Conservation (phyloP, 2,329 filamentous ascomycete species). For the Fusarium brevicatenulatum region DNA sequence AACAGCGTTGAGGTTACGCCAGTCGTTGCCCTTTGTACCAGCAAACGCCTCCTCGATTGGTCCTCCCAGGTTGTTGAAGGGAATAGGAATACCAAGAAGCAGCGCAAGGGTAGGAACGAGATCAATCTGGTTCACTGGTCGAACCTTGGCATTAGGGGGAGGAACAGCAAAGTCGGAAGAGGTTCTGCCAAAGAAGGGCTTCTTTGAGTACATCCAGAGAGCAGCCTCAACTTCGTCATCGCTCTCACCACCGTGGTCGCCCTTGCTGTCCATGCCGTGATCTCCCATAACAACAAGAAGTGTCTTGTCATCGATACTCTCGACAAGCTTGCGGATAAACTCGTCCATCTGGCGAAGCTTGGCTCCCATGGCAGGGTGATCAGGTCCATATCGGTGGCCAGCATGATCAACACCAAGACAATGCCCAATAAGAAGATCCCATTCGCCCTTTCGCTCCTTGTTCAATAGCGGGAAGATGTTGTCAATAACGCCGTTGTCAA, state of each 20-base stretch:
- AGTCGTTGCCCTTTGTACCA: conserved; percentile 73
- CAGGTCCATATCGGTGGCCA: conserved; percentile 93
- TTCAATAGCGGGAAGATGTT: conserved; percentile 87
- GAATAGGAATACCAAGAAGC: conserved; percentile 89
- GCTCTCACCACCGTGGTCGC: conserved; percentile 97
- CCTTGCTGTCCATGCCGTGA: conserved; percentile 97
- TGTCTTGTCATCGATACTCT: conserved; percentile 82
- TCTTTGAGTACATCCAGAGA: conserved; percentile 98
- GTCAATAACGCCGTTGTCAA: conserved; percentile 93
- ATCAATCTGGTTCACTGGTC: conserved; percentile 87
- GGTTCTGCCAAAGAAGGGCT: conserved; percentile 82
- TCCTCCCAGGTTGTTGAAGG: conserved; percentile 92
- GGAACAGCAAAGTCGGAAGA: conserved; percentile 66
- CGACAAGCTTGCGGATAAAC: conserved; percentile 77
- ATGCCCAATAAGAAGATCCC: conserved; percentile 96
- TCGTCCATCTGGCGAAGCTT: conserved; percentile 93
- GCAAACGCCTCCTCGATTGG: conserved; percentile 96
- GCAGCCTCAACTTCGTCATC: conserved; percentile 95
- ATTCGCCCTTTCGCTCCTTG: conserved; percentile 71
- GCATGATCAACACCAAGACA: conserved; percentile 97
- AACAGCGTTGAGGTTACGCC: conserved; percentile 80
- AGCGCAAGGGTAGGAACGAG: conserved; percentile 91
- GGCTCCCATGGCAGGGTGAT: conserved; percentile 89
- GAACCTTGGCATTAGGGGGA: conserved; percentile 77
- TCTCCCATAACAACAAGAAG: conserved; percentile 97